phyloP scores from a whole-genome alignment of 1,284 basidiomycete genomes.

The Pseudozyma hubeiensis region DNA sequence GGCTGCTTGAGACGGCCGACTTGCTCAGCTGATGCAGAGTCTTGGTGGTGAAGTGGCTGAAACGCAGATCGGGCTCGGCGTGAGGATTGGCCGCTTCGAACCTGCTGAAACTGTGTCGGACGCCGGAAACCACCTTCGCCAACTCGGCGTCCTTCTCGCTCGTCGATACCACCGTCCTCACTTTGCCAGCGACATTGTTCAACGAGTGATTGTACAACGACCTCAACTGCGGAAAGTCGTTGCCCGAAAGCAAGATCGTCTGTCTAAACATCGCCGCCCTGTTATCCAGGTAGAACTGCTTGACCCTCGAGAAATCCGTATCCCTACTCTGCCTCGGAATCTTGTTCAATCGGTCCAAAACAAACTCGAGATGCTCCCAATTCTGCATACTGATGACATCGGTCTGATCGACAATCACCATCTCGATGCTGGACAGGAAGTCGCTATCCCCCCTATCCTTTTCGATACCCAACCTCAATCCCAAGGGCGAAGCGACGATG shows the following conservation, averaged over 20 bases:
- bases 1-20: constrained; percentile 88
- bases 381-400: constrained; percentile 98
- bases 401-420: constrained; percentile 91
- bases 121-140: constrained; percentile 41
- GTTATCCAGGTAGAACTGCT: constrained; percentile 96
- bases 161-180: constrained; percentile 64
- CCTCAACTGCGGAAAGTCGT: constrained; percentile 89
- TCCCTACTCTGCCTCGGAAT: constrained; percentile 92
- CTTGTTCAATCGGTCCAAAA: constrained; percentile 84
- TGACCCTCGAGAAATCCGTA: constrained; percentile 94
- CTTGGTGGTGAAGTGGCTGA: constrained; percentile 86
- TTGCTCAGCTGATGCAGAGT: constrained; percentile 83
- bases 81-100: constrained; percentile 81
- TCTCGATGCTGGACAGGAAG: constrained; percentile 91
- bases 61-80: constrained; percentile 86
- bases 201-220: constrained; percentile 79
- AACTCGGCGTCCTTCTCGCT: constrained; percentile 33
- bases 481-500: constrained; percentile 91
- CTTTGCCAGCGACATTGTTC: constrained; percentile 86
- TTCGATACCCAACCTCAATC: constrained; percentile 89
- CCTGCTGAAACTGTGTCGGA: constrained; percentile 76
- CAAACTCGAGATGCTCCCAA: constrained; percentile 96
- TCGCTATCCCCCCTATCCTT: constrained; percentile 84
- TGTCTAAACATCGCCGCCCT: constrained; percentile 83
- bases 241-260: constrained; percentile 85